Evolutionary conservation across 1,284 basidiomycete species (phyloP).

Genomic region (Phellopilus nigrolimitatus): DNA sequence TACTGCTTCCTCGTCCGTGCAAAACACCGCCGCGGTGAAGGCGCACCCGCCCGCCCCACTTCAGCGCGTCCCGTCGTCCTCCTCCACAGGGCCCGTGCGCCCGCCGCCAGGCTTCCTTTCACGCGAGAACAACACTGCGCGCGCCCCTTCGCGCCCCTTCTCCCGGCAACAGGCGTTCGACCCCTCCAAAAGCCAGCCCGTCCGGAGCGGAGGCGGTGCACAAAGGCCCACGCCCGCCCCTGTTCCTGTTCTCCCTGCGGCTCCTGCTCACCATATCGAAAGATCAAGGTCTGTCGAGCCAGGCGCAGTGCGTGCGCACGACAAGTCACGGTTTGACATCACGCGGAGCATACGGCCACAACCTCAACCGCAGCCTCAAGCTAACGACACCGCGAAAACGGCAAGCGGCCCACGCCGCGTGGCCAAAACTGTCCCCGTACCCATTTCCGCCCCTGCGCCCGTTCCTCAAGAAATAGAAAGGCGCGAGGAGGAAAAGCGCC

Average conservation of each 20-base stretch:
- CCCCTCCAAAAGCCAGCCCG: not conserved
- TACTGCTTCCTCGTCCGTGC: slow-evolving; percentile 2
- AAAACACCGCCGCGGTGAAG: not conserved
- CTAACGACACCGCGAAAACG: too few species aligned
- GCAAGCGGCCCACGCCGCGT: too few species aligned
- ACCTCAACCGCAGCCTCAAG: too few species aligned
- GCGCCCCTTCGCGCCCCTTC: slow-evolving; percentile 1
- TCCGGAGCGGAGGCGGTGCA: not conserved
- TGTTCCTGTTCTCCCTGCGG: not conserved
- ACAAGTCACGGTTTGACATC: too few species aligned
- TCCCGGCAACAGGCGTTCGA: not conserved
- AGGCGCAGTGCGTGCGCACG: too few species aligned
- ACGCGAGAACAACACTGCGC: slow-evolving; percentile 6
- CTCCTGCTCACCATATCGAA: too few species aligned
- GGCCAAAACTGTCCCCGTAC: too few species aligned
- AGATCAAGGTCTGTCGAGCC: too few species aligned
- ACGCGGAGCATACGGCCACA: too few species aligned
- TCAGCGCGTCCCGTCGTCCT: slow-evolving; percentile 2
- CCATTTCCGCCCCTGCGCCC: too few species aligned
- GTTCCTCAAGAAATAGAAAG: too few species aligned
- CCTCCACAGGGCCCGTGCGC: slow-evolving; percentile 16
- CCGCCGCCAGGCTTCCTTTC: slow-evolving; percentile 12
- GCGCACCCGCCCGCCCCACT: slow-evolving; percentile 13
- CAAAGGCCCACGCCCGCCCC: slow-evolving; percentile 3
- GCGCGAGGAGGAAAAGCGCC: too few species aligned